Evolutionary conservation across 306 rosid species (phyloP).

Genomic region (Quercus cerris): DNA sequence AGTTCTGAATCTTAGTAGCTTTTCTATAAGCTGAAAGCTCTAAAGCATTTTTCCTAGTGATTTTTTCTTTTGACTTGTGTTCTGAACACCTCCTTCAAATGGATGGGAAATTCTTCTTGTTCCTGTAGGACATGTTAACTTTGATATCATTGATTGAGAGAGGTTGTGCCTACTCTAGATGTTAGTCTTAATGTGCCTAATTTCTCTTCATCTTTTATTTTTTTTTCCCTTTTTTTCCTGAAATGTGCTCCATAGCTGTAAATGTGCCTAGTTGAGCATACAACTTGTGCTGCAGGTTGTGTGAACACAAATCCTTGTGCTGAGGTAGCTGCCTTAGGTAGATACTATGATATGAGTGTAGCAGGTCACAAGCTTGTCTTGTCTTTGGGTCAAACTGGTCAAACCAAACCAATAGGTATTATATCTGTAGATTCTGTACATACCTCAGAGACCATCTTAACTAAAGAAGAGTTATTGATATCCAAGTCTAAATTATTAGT

Average conservation of each 20-base stretch:
- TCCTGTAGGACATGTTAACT: not conserved
- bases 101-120: not conserved
- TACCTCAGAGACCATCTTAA: not conserved
- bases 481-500: not conserved
- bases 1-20: constrained; percentile 11
- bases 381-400: not conserved
- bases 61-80: constrained; percentile 13
- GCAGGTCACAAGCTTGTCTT: not conserved
- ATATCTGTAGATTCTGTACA: not conserved
- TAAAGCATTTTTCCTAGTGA: not conserved
- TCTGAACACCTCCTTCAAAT: not conserved
- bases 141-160: not conserved
- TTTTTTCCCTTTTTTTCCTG: not conserved
- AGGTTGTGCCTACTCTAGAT: not conserved
- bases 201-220: too few relatives aligned
- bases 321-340: not conserved
- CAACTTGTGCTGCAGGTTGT: not conserved
- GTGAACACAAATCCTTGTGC: not conserved
- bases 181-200: not conserved
- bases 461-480: not conserved
- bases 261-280: not conserved
- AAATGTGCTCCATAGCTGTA: not conserved
- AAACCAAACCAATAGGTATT: not conserved
- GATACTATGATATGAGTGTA: not conserved
- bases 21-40: not conserved